Evolutionary conservation across 306 rosid genomes (phyloP), one percentile per base, ranked within the genome.

Genomic region (Corylus americana): DNA sequence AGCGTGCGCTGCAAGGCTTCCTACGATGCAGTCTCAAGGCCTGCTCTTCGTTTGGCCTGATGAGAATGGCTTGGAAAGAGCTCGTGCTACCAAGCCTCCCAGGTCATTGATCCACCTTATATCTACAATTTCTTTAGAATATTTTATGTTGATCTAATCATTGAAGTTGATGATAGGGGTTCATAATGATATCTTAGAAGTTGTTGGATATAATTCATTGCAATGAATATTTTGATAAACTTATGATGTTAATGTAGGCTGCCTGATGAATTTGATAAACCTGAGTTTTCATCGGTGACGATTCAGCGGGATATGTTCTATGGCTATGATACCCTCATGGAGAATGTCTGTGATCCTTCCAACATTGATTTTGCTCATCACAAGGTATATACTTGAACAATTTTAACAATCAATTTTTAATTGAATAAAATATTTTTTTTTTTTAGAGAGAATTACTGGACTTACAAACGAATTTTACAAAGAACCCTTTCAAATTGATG

Each of bases 231-330:
- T 70, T 74, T 59, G 29, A 58, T 61, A 81, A 75, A 2, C 63
- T 37, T 74, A 25, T 77, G 42, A 61, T 74, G 63, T 74, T 84
- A 44, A 44, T 78, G 72, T 82, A 95, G 98, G 98, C 86, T 95
- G 82, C 98, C 98, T 2, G 94, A 92, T 77, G 98, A 91, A 77
- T 92, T 86, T 71, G 83, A 69, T 8, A 87, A 91, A 71, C 94
- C 97, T 12, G 98, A 95, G 88, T 95, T 91, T 87, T 95, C 98
- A 0, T 86, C 97, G 0, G 98, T 92, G 76, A 95, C 96, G 68
- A 92, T 95, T 89, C 98, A 95, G 89, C 98, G 98, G n/a, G 98
- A 95, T 88, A 91, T 94, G 69, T 94, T 90, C 79, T 94, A 94
- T 82, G 98, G 98, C 77, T 92, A 95, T 31, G 98, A 95, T 80